phyloP scores from a whole-genome alignment of 1,284 basidiomycete species.

The Bondarzewia mesenterica region DNA sequence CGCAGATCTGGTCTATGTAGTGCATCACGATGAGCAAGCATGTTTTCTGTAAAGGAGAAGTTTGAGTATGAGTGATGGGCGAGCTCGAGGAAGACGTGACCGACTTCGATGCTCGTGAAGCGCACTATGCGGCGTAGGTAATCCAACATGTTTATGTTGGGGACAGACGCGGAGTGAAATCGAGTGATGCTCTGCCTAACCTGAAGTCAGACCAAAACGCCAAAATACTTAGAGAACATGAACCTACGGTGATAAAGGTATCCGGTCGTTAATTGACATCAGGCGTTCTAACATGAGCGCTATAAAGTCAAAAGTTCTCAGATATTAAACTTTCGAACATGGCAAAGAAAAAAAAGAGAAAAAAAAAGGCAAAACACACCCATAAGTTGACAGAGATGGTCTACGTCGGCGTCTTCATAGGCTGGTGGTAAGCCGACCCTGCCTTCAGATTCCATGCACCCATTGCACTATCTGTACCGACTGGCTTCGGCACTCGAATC shows the following conservation, averaged over 20 bases:
- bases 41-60: conserved; percentile 51
- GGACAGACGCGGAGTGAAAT: conserved; percentile 88
- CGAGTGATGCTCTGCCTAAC: conserved; percentile 78
- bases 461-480: conserved; percentile 41
- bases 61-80: conserved; percentile 2
- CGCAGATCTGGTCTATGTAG: conserved; percentile 93
- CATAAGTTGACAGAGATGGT: conserved; percentile 80
- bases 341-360: not conserved
- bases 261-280: conserved; percentile 89
- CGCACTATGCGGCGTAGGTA: conserved; percentile 87
- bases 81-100: conserved; percentile 1
- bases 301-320: conserved; percentile 23
- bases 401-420: conserved; percentile 73
- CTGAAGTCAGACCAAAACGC: conserved; percentile 3
- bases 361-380: conserved; percentile 45
- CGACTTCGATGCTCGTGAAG: conserved; percentile 89
- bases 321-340: not conserved
- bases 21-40: conserved; percentile 84
- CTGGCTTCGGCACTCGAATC: not conserved
- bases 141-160: conserved; percentile 78
- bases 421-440: conserved; percentile 66
- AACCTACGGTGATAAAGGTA: conserved; percentile 75
- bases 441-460: conserved; percentile 69
- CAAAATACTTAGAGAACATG: conserved; percentile 14
- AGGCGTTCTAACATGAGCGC: conserved; percentile 92